Evolutionary conservation across 306 rosid genomes (phyloP).

Genomic region (Quercus aquifolioides): DNA sequence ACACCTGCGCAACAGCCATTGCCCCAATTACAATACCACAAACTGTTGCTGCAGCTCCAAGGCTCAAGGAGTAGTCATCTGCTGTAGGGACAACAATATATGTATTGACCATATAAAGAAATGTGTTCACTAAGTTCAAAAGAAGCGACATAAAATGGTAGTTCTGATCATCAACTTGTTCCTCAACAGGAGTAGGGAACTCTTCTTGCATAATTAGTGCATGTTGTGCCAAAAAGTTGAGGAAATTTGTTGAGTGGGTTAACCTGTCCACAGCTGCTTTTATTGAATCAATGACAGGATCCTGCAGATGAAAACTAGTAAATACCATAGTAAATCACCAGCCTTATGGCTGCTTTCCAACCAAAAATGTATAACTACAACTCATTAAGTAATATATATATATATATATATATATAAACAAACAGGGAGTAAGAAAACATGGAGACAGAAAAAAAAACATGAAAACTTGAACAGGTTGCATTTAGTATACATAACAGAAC

Average conservation of each 20-base stretch:
- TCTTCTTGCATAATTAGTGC: conserved; percentile 97
- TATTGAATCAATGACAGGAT: conserved; percentile 78
- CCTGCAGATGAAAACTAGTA: conserved; percentile 58
- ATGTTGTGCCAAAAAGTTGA: conserved; percentile 89
- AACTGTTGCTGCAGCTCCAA: conserved; percentile 98
- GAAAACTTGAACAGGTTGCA: conserved; percentile 1
- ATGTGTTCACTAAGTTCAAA: conserved; percentile 88
- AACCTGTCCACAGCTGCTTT: conserved; percentile 90
- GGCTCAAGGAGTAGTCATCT: conserved; percentile 91
- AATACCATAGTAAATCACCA: conserved; percentile 12
- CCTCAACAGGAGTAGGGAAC: conserved; percentile 67
- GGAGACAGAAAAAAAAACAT: neutral
- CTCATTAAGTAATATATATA: neutral
- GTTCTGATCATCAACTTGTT: conserved; percentile 59
- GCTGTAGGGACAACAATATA: conserved; percentile 98
- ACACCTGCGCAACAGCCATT: conserved; percentile 98
- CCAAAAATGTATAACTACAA: neutral
- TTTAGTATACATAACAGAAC: conserved; percentile 38
- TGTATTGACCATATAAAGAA: conserved; percentile 97
- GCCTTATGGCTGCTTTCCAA: conserved; percentile 1
- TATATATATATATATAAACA: neutral
- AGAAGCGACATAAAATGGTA: conserved; percentile 86
- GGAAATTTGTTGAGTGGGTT: conserved; percentile 89
- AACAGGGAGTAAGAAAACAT: neutral
- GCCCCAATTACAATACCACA: conserved; percentile 97